Evolutionary conservation across 1,139 yeast species (phyloP).

Genomic region (Diutina rugosa): DNA sequence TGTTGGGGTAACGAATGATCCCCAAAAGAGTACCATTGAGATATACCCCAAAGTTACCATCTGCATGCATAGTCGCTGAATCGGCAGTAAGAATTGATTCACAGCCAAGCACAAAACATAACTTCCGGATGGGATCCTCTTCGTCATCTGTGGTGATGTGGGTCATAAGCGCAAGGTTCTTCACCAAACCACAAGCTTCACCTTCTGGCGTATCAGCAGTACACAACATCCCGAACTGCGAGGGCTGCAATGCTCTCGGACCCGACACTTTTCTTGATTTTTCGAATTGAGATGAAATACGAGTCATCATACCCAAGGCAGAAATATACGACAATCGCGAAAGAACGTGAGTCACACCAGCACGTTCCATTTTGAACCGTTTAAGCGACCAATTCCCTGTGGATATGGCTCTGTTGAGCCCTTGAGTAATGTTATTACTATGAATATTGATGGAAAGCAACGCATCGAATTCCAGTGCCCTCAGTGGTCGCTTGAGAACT

Average conservation of each 20-base stretch:
- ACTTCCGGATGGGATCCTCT: constrained; percentile 69
- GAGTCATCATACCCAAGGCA: constrained; percentile 98
- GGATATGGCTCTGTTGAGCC: constrained; percentile 90
- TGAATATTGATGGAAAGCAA: constrained; percentile 78
- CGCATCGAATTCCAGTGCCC: constrained; percentile 94
- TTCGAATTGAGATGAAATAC: constrained; percentile 96
- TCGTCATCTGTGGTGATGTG: constrained; percentile 98
- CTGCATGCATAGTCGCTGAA: constrained; percentile 68
- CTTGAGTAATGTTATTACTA: constrained; percentile 85
- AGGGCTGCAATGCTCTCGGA: constrained; percentile 97
- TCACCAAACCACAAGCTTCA: constrained; percentile 98
- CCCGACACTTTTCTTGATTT: constrained; percentile 97
- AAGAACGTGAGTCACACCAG: constrained; percentile 96
- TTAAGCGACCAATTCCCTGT: constrained; percentile 98
- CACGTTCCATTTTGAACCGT: constrained; percentile 98
- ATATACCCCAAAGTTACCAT: constrained; percentile 72
- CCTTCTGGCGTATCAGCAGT: constrained; percentile 99
- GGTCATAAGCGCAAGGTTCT: constrained; percentile 93
- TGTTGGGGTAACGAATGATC: constrained; percentile 72
- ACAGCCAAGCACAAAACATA: constrained; percentile 78
- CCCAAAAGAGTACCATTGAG: constrained; percentile 92
- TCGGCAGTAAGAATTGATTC: constrained; percentile 76
- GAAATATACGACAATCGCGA: constrained; percentile 85
- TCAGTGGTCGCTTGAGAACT: constrained; percentile 81
- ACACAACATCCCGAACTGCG: constrained; percentile 98